phyloP scores from a whole-genome alignment of 768 basidiomycete genomes.

The Rhizopogon rudus region DNA sequence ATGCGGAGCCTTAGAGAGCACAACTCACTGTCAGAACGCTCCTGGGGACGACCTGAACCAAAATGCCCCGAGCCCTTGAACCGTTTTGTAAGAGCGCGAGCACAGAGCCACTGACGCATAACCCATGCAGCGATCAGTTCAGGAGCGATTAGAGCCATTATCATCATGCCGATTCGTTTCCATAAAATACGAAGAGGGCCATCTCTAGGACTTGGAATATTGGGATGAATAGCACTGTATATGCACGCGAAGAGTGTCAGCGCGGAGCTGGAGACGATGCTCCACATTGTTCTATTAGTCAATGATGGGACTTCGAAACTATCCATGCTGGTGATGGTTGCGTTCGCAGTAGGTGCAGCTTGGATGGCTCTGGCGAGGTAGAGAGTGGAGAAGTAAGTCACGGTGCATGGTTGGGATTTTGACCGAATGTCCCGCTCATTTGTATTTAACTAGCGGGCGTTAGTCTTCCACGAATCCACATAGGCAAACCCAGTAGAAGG shows the following conservation, averaged over 20 bases:
- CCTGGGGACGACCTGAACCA: background rate
- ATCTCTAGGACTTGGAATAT: slow-evolving; percentile 11
- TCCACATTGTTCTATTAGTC: slow-evolving; percentile 13
- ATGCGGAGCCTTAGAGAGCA: background rate
- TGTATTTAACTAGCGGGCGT: background rate
- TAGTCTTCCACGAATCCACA: too few species aligned
- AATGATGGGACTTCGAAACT: background rate
- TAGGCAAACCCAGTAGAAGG: too few species aligned
- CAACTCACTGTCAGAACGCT: background rate
- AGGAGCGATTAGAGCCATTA: slow-evolving; percentile 17
- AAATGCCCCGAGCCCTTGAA: background rate
- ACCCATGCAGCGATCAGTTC: slow-evolving; percentile 18
- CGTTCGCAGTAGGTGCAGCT: background rate
- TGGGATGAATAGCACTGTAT: slow-evolving; percentile 23
- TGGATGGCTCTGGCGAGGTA: background rate
- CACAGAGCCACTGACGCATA: slow-evolving; percentile 13
- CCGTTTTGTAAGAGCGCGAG: background rate
- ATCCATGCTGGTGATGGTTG: background rate
- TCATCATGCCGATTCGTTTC: slow-evolving; percentile 7
- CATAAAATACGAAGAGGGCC: background rate
- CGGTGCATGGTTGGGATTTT: background rate
- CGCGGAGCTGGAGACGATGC: slow-evolving; percentile 21
- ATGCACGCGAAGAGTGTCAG: slow-evolving; percentile 20
- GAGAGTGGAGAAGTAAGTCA: slow-evolving; percentile 3
- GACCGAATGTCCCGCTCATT: too few species aligned